A percentile compares a stretch with the other conserved stretches of the same genome.
phyloP scores from a whole-genome alignment of 179 eudicot species.

The Silene vulgaris region DNA sequence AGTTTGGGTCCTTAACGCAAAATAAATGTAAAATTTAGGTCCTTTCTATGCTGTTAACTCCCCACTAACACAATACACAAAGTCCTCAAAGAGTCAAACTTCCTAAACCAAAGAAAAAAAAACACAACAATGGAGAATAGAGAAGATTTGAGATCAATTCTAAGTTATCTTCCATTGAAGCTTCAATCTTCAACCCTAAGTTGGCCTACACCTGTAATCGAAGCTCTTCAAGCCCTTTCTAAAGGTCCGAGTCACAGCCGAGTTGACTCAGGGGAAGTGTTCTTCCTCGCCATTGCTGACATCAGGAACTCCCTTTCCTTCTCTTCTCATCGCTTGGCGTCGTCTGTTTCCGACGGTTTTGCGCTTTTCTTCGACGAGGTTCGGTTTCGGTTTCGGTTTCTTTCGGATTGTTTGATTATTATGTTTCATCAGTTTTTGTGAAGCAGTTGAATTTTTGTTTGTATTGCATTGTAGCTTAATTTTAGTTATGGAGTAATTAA shows the following conservation, averaged over 20 bases:
- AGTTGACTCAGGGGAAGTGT: conserved; percentile 72
- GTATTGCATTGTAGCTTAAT: not conserved
- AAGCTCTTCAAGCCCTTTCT: conserved; percentile 58
- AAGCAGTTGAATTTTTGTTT: not conserved
- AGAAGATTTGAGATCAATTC: conserved; percentile 8
- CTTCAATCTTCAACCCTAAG: conserved; percentile 32
- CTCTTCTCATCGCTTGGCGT: conserved; percentile 29
- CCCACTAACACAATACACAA: too few relatives aligned
- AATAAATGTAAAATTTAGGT: too few relatives aligned
- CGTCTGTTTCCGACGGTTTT: conserved; percentile 49
- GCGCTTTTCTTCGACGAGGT: conserved; percentile 88
- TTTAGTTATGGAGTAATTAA: not conserved
- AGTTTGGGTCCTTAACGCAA: too few relatives aligned
- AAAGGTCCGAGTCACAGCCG: conserved; percentile 60
- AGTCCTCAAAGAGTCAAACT: not conserved
- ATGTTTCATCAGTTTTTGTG: too few relatives aligned
- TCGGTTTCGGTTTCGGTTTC: not conserved
- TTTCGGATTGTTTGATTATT: not conserved
- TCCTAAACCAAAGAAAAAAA: not conserved
- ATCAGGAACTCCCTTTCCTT: conserved; percentile 52
- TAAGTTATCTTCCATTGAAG: conserved; percentile 11
- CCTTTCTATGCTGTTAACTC: too few relatives aligned
- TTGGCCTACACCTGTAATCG: conserved; percentile 61
- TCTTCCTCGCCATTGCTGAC: conserved; percentile 64
- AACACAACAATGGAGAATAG: conserved; percentile 9